These are phyloP conservation scores for Stemphylium beticola DNA, from an alignment of 2,329 filamentous ascomycete genomes.

Conservation along the genomic window DNA sequence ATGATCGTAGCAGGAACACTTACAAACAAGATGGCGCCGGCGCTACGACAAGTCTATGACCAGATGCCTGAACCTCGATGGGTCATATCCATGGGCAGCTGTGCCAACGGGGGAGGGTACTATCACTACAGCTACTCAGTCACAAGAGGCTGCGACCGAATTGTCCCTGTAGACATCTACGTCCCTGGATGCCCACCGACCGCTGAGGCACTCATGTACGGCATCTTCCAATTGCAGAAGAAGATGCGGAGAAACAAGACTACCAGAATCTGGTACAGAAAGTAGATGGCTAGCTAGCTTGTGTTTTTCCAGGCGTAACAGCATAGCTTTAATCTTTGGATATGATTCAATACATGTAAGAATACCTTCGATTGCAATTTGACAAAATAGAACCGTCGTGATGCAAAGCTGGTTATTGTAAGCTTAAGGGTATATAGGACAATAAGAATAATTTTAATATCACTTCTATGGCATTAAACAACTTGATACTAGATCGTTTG, in stretches of 20 bases:
- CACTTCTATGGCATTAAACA: too few species aligned
- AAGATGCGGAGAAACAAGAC: constrained; percentile 71
- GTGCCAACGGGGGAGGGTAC: constrained; percentile 83
- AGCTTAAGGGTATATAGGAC: too few species aligned
- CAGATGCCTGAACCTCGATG: constrained; percentile 93
- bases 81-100: constrained; percentile 85
- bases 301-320: too few species aligned
- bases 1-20: constrained; percentile 95
- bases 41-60: constrained; percentile 87
- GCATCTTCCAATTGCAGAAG: constrained; percentile 78
- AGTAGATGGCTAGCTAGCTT: constrained; percentile 37
- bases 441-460: too few species aligned
- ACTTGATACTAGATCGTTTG: too few species aligned
- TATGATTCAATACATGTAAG: too few species aligned
- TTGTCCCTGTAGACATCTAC: constrained; percentile 82
- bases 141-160: constrained; percentile 76
- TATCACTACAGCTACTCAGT: constrained; percentile 87
- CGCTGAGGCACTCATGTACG: constrained; percentile 62
- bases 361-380: too few species aligned
- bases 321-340: too few species aligned
- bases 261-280: constrained; percentile 65
- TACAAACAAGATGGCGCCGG: constrained; percentile 96
- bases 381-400: too few species aligned
- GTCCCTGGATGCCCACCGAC: constrained; percentile 74
- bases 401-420: too few species aligned